Conservation (phyloP, 2,329 filamentous ascomycete species). For the Shiraia sp. region DNA sequence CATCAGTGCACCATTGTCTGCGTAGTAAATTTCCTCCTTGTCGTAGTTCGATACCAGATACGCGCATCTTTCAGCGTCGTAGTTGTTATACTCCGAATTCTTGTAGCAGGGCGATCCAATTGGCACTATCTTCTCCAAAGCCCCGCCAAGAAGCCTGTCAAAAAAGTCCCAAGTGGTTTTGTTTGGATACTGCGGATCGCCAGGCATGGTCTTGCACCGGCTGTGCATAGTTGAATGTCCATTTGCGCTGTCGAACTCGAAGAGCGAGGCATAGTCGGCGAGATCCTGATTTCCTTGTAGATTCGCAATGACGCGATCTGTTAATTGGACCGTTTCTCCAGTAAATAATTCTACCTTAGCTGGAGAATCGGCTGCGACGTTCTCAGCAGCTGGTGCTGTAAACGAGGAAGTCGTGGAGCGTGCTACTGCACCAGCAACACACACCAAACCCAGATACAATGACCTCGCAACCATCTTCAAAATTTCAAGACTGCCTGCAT, state of each 20-base stretch:
- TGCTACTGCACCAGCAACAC: conserved; percentile 17
- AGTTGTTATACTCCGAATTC: conserved; percentile 32
- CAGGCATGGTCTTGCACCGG: conserved; percentile 35
- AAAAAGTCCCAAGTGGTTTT: conserved; percentile 24
- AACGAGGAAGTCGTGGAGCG: conserved; percentile 14
- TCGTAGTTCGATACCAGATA: conserved; percentile 19
- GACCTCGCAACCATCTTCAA: conserved; percentile 21
- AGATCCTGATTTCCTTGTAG: conserved; percentile 20
- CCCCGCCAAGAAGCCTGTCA: conserved; percentile 26
- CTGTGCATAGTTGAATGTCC: background rate
- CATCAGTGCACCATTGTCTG: conserved; percentile 31
- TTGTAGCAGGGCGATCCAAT: conserved; percentile 35
- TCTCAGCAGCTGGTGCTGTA: conserved; percentile 29
- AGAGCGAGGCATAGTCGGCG: conserved; percentile 25
- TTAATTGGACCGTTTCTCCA: conserved; percentile 27
- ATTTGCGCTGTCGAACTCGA: conserved; percentile 40
- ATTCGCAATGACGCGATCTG: conserved; percentile 25
- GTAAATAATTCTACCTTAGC: conserved; percentile 28
- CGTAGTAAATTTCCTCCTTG: conserved; percentile 25
- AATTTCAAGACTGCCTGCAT: background rate
- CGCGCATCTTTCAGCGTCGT: conserved; percentile 29
- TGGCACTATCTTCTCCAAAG: conserved; percentile 30
- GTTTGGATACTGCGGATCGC: conserved; percentile 28
- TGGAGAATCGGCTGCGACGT: conserved; percentile 17
- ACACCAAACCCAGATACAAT: conserved; percentile 15